A percentile compares a stretch with the other conserved stretches of the same genome.
Conservation (phyloP, 495 filamentous ascomycete genomes). For the Penicillium canescens region DNA sequence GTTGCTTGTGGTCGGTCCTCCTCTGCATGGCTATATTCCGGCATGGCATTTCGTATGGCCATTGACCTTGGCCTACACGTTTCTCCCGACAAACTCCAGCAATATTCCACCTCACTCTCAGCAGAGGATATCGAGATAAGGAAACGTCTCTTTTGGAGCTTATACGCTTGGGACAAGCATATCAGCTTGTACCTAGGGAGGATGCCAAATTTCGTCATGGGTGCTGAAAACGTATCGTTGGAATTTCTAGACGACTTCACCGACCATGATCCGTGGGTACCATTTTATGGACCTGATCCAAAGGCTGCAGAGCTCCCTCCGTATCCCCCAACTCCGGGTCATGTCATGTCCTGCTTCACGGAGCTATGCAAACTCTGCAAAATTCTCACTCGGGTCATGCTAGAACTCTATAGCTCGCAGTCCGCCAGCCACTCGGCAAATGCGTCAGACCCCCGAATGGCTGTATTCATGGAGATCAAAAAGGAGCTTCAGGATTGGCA, state of each 20-base stretch:
- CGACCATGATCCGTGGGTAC: conserved; percentile 12
- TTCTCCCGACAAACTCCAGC: conserved; percentile 15
- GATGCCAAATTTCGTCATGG: conserved; percentile 17
- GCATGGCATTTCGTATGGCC: conserved; percentile 35
- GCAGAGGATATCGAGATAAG: conserved; percentile 27
- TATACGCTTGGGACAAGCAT: conserved; percentile 29
- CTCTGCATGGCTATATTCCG: conserved; percentile 28
- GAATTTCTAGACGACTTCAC: conserved; percentile 14
- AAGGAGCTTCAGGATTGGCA: conserved; percentile 11
- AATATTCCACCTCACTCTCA: conserved; percentile 8
- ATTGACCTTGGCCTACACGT: conserved; percentile 24
- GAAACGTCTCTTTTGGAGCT: conserved; percentile 29
- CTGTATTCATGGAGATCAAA: conserved; percentile 9
- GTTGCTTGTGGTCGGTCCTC: conserved; percentile 17
- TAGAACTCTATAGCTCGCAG: conserved; percentile 12
- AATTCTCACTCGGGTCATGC: conserved; percentile 10
- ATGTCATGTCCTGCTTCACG: conserved; percentile 18
- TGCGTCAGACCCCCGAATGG: background rate
- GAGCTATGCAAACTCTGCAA: conserved; percentile 15
- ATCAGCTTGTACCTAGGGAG: conserved; percentile 29
- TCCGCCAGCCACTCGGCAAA: background rate
- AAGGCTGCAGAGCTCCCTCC: background rate
- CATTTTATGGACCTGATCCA: conserved; percentile 14
- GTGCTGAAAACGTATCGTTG: conserved; percentile 3
- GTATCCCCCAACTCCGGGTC: conserved; percentile 11